Conservation (phyloP, 164 flowering plant species). For the Aristolochia contorta region DNA sequence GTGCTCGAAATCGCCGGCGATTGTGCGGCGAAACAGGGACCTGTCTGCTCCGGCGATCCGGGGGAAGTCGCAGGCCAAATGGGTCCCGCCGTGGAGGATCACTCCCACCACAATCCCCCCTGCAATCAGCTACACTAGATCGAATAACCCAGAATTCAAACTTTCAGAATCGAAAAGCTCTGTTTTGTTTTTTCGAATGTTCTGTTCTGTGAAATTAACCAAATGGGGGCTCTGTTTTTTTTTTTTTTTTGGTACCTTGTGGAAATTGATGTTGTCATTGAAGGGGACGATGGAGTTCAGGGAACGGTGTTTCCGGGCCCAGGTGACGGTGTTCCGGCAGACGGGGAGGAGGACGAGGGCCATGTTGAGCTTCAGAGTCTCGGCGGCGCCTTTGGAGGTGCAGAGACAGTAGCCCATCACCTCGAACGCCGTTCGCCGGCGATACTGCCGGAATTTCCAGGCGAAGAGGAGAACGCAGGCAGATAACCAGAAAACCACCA, state of each 20-base stretch:
- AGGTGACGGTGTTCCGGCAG: slow-evolving; percentile 38
- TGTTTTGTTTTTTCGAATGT: too few species aligned
- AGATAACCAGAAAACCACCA: slow-evolving; percentile 25
- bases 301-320: slow-evolving; percentile 25
- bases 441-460: slow-evolving; percentile 43
- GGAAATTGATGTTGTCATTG: slow-evolving; percentile 49
- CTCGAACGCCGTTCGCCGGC: slow-evolving; percentile 31
- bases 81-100: slow-evolving; percentile 44
- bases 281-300: slow-evolving; percentile 34
- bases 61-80: slow-evolving; percentile 46
- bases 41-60: slow-evolving; percentile 23
- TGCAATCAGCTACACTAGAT: slow-evolving; percentile 43
- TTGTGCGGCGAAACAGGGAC: slow-evolving; percentile 24
- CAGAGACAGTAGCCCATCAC: slow-evolving; percentile 48
- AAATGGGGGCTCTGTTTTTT: too few species aligned
- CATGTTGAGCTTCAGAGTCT: slow-evolving; percentile 49
- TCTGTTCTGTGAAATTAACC: too few species aligned
- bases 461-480: slow-evolving; percentile 23
- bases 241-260: too few species aligned
- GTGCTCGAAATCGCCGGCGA: slow-evolving; percentile 24
- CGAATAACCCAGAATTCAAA: too few species aligned
- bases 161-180: too few species aligned
- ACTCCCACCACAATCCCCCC: slow-evolving; percentile 45
- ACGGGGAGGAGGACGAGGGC: slow-evolving; percentile 47
- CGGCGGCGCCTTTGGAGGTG: slow-evolving; percentile 54